Conservation (phyloP, 1,284 basidiomycete species). For the Austroboletus rostrupii region DNA sequence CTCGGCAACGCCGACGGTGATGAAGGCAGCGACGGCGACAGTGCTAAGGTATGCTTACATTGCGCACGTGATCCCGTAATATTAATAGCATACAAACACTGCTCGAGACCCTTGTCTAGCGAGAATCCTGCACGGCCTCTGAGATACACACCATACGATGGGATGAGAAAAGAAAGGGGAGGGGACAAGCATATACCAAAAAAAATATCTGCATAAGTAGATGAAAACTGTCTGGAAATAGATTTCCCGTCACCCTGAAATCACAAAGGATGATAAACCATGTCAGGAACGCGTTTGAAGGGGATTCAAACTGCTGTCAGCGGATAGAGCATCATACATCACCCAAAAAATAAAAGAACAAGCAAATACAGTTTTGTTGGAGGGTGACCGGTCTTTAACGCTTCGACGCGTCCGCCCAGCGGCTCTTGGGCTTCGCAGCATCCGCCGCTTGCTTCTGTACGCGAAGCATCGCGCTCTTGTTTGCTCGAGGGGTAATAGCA, state of each 20-base stretch:
- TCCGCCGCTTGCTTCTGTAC: slow-evolving; percentile 48
- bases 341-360: background rate
- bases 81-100: slow-evolving; percentile 7
- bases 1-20: slow-evolving; percentile 8
- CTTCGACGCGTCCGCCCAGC: slow-evolving; percentile 29
- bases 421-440: slow-evolving; percentile 30
- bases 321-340: slow-evolving; percentile 17
- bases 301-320: slow-evolving; percentile 6
- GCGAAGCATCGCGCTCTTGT: slow-evolving; percentile 70
- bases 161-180: slow-evolving; percentile 3
- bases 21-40: slow-evolving; percentile 3
- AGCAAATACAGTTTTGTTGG: background rate
- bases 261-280: slow-evolving; percentile 14
- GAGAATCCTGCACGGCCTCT: slow-evolving; percentile 2
- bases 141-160: slow-evolving; percentile 7
- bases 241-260: slow-evolving; percentile 16
- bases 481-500: slow-evolving; percentile 61
- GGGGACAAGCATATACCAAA: slow-evolving; percentile 6
- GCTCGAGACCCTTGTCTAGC: slow-evolving; percentile 17
- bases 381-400: slow-evolving; percentile 15
- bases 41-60: slow-evolving; percentile 1
- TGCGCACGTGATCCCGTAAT: slow-evolving; percentile 11
- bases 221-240: too few species aligned
- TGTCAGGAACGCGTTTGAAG: slow-evolving; percentile 16
- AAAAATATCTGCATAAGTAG: too few species aligned